Percentiles rank a stretch among this genome's conserved stretches.
These are phyloP conservation scores for Porpolomopsis calyptriformis DNA, from an alignment of 768 basidiomycete species.

Conservation along the genomic window DNA sequence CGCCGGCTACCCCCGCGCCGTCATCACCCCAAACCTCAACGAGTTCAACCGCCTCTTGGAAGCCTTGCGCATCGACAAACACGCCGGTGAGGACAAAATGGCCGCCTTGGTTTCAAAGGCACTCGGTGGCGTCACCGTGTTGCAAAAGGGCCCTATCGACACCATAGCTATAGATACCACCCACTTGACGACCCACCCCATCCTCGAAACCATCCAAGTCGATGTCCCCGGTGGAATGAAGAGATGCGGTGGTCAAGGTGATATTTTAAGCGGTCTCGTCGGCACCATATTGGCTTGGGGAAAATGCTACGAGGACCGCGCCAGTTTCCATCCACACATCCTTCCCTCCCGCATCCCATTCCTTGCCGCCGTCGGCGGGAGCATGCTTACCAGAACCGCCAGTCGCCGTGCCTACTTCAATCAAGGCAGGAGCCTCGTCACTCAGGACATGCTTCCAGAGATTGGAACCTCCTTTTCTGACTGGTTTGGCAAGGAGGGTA, in stretches of 20 bases:
- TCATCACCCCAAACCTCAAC: conserved; percentile 89
- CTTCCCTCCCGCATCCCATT: conserved; percentile 66
- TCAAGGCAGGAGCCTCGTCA: conserved; percentile 72
- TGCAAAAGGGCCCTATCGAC: conserved; percentile 81
- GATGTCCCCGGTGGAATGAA: conserved; percentile 75
- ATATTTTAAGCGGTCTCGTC: conserved; percentile 79
- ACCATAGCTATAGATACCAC: conserved; percentile 72
- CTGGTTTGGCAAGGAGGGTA: conserved; percentile 49
- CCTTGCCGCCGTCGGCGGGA: conserved; percentile 76
- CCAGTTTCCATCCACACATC: conserved; percentile 36
- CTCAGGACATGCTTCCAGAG: conserved; percentile 63
- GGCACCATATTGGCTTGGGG: conserved; percentile 94
- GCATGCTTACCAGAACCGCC: conserved; percentile 79
- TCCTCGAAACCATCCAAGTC: conserved; percentile 52
- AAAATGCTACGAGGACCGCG: conserved; percentile 80
- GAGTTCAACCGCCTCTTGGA: conserved; percentile 85
- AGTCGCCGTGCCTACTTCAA: conserved; percentile 67
- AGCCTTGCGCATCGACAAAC: conserved; percentile 51
- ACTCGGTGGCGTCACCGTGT: conserved; percentile 80
- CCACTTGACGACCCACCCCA: conserved; percentile 34
- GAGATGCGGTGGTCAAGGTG: conserved; percentile 93
- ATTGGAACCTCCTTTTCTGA: conserved; percentile 62
- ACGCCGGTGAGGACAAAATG: conserved; percentile 39
- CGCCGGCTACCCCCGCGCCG: conserved; percentile 74
- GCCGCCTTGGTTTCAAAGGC: conserved; percentile 62